Conservation (phyloP, 1,284 basidiomycete genomes). For the Sporisorium sorghi region DNA sequence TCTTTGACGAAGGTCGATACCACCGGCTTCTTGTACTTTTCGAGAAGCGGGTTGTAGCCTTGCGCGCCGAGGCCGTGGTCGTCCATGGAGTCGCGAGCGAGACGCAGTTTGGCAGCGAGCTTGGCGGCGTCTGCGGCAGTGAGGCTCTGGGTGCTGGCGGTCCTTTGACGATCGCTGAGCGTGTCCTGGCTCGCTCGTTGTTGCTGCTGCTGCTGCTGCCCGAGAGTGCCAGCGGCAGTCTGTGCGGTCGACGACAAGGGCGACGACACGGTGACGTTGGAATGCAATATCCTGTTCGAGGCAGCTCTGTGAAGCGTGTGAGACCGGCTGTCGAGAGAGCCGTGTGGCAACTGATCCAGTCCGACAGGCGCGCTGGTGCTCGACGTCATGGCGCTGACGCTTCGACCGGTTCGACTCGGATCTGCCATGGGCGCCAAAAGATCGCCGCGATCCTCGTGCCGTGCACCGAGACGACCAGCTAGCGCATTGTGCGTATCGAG, state of each 20-base stretch:
- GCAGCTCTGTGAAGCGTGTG: slow-evolving; percentile 23
- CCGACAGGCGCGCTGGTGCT: slow-evolving; percentile 45
- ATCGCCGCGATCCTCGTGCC: slow-evolving; percentile 52
- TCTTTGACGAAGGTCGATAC: slow-evolving; percentile 59
- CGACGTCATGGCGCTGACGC: slow-evolving; percentile 35
- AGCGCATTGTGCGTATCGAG: slow-evolving; percentile 62
- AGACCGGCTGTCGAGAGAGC: slow-evolving; percentile 20
- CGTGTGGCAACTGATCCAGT: slow-evolving; percentile 32
- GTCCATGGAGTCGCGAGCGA: slow-evolving; percentile 55
- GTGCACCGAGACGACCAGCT: slow-evolving; percentile 50
- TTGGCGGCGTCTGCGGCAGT: slow-evolving; percentile 60
- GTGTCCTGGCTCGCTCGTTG: slow-evolving; percentile 18
- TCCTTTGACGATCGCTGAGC: slow-evolving; percentile 33
- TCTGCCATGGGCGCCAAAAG: slow-evolving; percentile 33
- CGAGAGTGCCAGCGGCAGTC: slow-evolving; percentile 15
- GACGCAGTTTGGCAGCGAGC: slow-evolving; percentile 59
- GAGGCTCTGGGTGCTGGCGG: slow-evolving; percentile 53
- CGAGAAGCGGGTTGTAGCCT: slow-evolving; percentile 41
- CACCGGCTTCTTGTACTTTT: slow-evolving; percentile 59
- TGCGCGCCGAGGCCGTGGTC: slow-evolving; percentile 37
- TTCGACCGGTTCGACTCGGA: slow-evolving; percentile 24
- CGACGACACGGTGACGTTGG: slow-evolving; percentile 22
- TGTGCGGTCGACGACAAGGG: slow-evolving; percentile 30
- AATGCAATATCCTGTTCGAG: slow-evolving; percentile 13
- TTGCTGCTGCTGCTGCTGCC: slow-evolving; percentile 13